Evolutionary conservation across 495 filamentous ascomycete species (phyloP).

Genomic region (Penicillium odoratum): DNA sequence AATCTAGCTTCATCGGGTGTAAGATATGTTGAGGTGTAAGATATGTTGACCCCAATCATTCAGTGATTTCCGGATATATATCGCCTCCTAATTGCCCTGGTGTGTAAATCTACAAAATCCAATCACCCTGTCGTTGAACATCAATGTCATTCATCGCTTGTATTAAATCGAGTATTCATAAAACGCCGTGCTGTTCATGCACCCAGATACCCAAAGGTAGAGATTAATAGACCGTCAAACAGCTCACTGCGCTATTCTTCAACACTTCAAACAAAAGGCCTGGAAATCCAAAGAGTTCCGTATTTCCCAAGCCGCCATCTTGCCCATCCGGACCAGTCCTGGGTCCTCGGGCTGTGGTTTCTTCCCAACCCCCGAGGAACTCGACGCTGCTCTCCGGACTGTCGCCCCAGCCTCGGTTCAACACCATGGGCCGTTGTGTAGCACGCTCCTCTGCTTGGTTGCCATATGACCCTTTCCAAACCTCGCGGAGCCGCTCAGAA

Average conservation of each 20-base stretch:
- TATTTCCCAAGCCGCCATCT: conserved; percentile 67
- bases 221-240: conserved; percentile 79
- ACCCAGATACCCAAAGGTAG: conserved; percentile 4
- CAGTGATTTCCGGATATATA: too few relatives aligned
- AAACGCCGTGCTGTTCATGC: neutral
- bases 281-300: conserved; percentile 90
- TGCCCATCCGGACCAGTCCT: conserved; percentile 43
- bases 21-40: too few relatives aligned
- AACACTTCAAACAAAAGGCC: conserved; percentile 93
- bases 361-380: conserved; percentile 86
- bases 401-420: conserved; percentile 88
- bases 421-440: conserved; percentile 76
- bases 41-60: too few relatives aligned
- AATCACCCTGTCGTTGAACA: neutral
- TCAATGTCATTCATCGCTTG: neutral
- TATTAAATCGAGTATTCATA: neutral
- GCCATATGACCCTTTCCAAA: conserved; percentile 68
- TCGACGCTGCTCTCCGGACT: conserved; percentile 90
- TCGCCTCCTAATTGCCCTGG: too few relatives aligned
- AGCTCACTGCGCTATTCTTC: conserved; percentile 87
- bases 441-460: conserved; percentile 60
- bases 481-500: conserved; percentile 62
- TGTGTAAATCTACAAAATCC: too few relatives aligned
- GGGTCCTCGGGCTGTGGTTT: conserved; percentile 55
- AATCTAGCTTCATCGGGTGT: too few relatives aligned